Conservation (phyloP, 352 stramenopile species). For the Pythium monospermum region DNA sequence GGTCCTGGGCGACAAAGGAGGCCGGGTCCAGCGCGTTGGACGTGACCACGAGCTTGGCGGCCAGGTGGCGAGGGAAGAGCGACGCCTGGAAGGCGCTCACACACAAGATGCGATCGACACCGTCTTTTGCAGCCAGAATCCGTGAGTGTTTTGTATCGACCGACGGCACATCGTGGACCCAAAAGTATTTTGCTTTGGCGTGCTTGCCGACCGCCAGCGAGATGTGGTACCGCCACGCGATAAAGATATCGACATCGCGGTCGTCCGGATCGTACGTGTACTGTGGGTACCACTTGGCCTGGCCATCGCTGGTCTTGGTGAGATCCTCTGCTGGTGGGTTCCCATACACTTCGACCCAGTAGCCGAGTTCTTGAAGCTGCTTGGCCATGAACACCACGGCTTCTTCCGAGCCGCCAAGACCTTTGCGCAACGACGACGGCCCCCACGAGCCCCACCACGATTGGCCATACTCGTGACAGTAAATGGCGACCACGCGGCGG, state of each 20-base stretch:
- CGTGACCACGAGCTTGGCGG: conserved; percentile 45
- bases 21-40: conserved; percentile 71
- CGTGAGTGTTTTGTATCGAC: conserved; percentile 30
- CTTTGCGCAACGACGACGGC: conserved; percentile 55
- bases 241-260: conserved; percentile 72
- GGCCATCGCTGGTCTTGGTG: conserved; percentile 25
- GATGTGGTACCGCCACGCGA: conserved; percentile 89
- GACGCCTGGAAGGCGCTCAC: conserved; percentile 77
- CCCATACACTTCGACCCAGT: conserved; percentile 85
- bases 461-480: conserved; percentile 91
- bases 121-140: conserved; percentile 26
- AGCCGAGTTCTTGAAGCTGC: conserved; percentile 75
- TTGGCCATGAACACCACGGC: conserved; percentile 84
- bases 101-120: conserved; percentile 69
- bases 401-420: conserved; percentile 89
- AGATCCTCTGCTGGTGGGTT: conserved; percentile 43
- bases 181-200: conserved; percentile 51
- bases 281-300: conserved; percentile 72
- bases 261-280: conserved; percentile 62
- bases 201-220: conserved; percentile 50
- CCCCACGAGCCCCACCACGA: conserved; percentile 89
- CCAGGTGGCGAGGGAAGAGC: conserved; percentile 36
- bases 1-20: conserved; percentile 47
- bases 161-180: conserved; percentile 77
- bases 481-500: conserved; percentile 64